Percentiles rank a stretch among this genome's conserved stretches.
These are phyloP conservation scores for Corymbia citriodora DNA, from an alignment of 441 rosid species.

Conservation along the genomic window DNA sequence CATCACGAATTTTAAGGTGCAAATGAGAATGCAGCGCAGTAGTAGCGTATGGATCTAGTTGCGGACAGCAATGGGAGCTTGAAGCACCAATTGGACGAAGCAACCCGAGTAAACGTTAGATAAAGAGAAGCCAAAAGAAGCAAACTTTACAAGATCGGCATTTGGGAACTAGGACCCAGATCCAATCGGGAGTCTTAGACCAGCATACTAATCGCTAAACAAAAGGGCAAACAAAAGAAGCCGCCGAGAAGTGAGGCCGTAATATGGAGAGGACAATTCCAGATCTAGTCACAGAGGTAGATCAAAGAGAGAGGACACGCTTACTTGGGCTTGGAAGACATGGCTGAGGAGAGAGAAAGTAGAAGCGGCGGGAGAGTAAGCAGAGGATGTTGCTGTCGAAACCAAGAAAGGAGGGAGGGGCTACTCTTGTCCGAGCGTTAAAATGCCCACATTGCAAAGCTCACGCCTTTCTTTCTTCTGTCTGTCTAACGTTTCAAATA, in stretches of 20 bases:
- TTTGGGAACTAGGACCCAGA: neutral
- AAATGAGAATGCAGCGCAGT: slow-evolving; percentile 1
- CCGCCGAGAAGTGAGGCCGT: neutral
- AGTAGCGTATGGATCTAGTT: neutral
- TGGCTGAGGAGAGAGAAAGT: slow-evolving; percentile 8
- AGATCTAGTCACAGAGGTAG: slow-evolving; percentile 27
- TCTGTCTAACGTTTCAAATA: neutral
- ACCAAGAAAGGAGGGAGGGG: slow-evolving; percentile 13
- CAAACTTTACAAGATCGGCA: neutral
- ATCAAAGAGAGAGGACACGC: neutral
- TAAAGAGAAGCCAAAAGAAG: neutral
- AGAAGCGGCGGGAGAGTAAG: neutral
- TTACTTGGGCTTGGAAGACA: slow-evolving; percentile 79
- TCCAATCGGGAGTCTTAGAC: neutral
- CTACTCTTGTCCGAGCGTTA: neutral
- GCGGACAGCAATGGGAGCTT: neutral
- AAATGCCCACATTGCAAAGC: neutral
- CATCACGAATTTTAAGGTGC: neutral
- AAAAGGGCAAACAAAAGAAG: neutral
- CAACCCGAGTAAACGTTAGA: neutral
- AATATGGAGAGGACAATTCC: slow-evolving; percentile 4
- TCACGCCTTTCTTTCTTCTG: neutral
- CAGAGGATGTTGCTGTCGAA: neutral
- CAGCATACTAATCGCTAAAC: neutral
- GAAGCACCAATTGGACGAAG: neutral